Evolutionary conservation across 169 alveolate genomes (phyloP).

Genomic region (Ichthyophthirius multifiliis): DNA sequence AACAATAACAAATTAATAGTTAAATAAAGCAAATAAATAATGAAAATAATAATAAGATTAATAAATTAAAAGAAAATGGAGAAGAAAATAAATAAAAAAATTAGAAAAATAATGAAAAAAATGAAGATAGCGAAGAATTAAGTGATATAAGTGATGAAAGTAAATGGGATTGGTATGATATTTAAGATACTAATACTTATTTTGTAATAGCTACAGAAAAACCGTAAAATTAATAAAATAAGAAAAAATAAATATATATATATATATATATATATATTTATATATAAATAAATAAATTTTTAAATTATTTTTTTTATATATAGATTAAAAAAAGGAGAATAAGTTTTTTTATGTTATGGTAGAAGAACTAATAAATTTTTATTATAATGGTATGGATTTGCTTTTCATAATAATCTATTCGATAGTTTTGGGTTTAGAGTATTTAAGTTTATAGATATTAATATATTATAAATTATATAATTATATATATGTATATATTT

Average conservation of each 20-base stretch:
- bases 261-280: too few relatives aligned
- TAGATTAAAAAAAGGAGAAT: conserved; percentile 34
- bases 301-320: too few relatives aligned
- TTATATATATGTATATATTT: too few relatives aligned
- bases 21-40: too few relatives aligned
- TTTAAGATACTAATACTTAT: conserved; percentile 33
- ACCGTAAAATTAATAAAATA: background rate
- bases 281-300: background rate
- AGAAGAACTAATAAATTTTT: conserved; percentile 53
- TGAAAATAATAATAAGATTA: too few relatives aligned
- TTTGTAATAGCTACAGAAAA: conserved; percentile 44
- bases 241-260: background rate
- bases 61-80: background rate
- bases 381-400: conserved; percentile 54
- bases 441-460: background rate
- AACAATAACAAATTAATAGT: too few relatives aligned
- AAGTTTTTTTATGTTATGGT: conserved; percentile 57
- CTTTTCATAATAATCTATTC: conserved; percentile 44
- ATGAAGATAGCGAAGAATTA: background rate
- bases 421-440: conserved; percentile 46
- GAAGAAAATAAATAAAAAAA: background rate
- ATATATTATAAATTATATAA: background rate
- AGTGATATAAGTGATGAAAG: conserved; percentile 40
- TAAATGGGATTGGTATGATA: conserved; percentile 51
- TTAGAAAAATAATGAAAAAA: background rate